A percentile compares a stretch with the other conserved stretches of the same genome.
Evolutionary conservation across 2,329 filamentous ascomycete genomes (phyloP).

Genomic region (Cercospora citrullina): DNA sequence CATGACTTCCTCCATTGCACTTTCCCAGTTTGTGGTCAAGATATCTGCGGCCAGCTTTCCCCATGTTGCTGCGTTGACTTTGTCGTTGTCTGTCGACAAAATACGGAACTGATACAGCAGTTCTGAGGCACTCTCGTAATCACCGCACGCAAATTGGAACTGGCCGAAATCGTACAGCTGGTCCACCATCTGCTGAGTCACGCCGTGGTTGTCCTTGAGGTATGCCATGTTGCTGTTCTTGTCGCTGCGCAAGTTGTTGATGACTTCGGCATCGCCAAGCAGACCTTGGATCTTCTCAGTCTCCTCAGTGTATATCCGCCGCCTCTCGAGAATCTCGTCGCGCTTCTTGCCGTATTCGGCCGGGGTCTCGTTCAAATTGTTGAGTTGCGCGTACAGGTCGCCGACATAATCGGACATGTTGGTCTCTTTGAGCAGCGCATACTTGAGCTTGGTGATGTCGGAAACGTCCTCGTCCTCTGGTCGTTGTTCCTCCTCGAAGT

Average conservation of each 20-base stretch:
- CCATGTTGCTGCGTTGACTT: slow-evolving; percentile 93
- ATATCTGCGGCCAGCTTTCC: slow-evolving; percentile 97
- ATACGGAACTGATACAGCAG: slow-evolving; percentile 97
- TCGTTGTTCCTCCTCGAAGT: slow-evolving; percentile 80
- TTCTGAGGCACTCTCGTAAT: slow-evolving; percentile 86
- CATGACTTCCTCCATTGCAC: slow-evolving; percentile 82
- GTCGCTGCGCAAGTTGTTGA: slow-evolving; percentile 87
- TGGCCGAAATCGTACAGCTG: slow-evolving; percentile 93
- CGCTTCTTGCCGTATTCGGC: slow-evolving; percentile 86
- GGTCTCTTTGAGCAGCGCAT: slow-evolving; percentile 90
- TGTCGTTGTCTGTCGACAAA: slow-evolving; percentile 96
- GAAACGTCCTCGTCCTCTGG: slow-evolving; percentile 73
- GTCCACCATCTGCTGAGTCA: slow-evolving; percentile 94
- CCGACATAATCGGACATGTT: slow-evolving; percentile 99
- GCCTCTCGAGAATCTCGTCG: slow-evolving; percentile 78
- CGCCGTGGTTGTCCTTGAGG: slow-evolving; percentile 92
- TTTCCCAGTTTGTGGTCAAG: slow-evolving; percentile 91
- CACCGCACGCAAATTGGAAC: slow-evolving; percentile 97
- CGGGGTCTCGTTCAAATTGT: slow-evolving; percentile 74
- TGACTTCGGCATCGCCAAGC: slow-evolving; percentile 82
- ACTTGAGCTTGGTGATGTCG: slow-evolving; percentile 82
- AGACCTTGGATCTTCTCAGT: slow-evolving; percentile 86
- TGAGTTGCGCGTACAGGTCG: slow-evolving; percentile 83
- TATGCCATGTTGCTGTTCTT: slow-evolving; percentile 99
- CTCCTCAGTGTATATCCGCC: slow-evolving; percentile 82